Evolutionary conservation across 768 basidiomycete genomes (phyloP), one percentile per base, ranked within the genome.

Genomic region (Macrolepiota dolichaula): DNA sequence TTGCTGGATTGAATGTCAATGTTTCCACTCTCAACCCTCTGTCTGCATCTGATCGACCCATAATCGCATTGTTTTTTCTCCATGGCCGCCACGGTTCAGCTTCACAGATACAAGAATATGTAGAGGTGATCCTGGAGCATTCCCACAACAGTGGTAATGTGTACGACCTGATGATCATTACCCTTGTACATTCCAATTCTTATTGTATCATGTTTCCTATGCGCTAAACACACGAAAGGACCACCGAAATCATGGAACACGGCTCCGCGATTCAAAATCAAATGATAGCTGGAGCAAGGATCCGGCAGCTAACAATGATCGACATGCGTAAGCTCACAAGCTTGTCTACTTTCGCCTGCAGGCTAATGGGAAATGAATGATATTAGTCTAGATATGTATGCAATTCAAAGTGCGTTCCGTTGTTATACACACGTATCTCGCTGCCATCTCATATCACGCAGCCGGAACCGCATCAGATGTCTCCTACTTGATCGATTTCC

Each of bases 401-500:
- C 75, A 7, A 79, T 79, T 2, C 78, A 79, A 69, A 66, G 80
- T 80, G n/a, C 38, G 59, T 25, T 12, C 7, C 24, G 22, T 38
- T 62, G 55, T 73, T 65, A 10, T 10, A 35, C 49, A 44, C 42
- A 22, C n/a, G 32, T 56, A 17, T 25, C 29, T 25, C 12, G 17
- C 24, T 7, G 4, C 37, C 17, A 4, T 27, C 35, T 25, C 35
- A 55, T 44, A 15, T 55, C 35, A 24, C 36, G 63, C 24, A 81
- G 79, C 69, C 54, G 92, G 92, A 1, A 88, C 92, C 0, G 84
- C 86, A 2, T 75, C 80, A 38, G 94, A 96, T 67, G 81, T 94
- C 6, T 88, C 89, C 0, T 87, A 89, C 74, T 71, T 96, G 61
- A 88, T 94, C 55, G 92, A 95, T 69, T 87, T 91, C 66, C 77